These are phyloP conservation scores for Paraleonurus japonicus DNA, from an alignment of 257 asterid genomes.

Conservation along the genomic window DNA sequence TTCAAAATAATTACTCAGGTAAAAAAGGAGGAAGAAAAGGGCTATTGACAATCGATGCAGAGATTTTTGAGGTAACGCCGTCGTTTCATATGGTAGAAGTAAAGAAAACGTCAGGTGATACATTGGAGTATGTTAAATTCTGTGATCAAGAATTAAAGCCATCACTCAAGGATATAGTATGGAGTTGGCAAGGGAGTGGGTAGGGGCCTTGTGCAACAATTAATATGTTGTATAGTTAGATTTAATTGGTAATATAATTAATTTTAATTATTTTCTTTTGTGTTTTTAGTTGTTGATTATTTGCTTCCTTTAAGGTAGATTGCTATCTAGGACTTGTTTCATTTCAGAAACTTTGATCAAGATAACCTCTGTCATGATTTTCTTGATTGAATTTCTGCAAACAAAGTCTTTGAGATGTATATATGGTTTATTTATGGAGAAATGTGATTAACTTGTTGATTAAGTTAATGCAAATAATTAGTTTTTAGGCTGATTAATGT, in stretches of 20 bases:
- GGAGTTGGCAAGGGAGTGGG: conserved; percentile 59
- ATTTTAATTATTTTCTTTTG: neutral
- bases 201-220: conserved; percentile 20
- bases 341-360: neutral
- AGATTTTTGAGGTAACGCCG: conserved; percentile 90
- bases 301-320: conserved; percentile 8
- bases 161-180: conserved; percentile 70
- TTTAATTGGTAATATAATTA: neutral
- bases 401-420: conserved; percentile 1
- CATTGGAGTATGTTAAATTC: conserved; percentile 71
- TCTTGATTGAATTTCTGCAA: neutral
- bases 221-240: neutral
- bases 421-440: neutral
- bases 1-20: neutral
- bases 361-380: neutral
- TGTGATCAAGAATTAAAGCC: conserved; percentile 80
- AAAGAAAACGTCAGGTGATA: conserved; percentile 71
- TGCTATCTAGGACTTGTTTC: conserved; percentile 9
- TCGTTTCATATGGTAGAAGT: conserved; percentile 88
- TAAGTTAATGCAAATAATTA: neutral
- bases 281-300: neutral
- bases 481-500: neutral
- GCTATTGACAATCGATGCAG: conserved; percentile 63
- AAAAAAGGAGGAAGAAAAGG: conserved; percentile 72
- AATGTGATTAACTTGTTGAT: neutral